Conservation (phyloP, 78 protist species). For the Pigoraptor vietnamica region DNA sequence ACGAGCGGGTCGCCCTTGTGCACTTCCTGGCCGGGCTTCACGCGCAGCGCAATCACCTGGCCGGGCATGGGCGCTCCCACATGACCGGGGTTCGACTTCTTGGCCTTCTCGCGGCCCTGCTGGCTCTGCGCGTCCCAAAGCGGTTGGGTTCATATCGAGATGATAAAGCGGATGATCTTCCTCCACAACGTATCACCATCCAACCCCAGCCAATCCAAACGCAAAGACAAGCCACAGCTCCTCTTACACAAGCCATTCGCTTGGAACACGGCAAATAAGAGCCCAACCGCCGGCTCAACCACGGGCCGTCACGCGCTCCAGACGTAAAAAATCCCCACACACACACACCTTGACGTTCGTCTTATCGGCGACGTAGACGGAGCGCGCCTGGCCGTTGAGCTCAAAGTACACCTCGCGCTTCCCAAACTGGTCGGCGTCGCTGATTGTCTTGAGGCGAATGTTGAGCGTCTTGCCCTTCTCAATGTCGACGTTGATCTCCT, state of each 20-base stretch:
- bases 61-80: slow-evolving; percentile 87
- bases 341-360: not conserved
- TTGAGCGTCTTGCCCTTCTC: slow-evolving; percentile 31
- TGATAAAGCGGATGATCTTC: not conserved
- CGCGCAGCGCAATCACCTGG: slow-evolving; percentile 30
- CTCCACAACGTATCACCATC: not conserved
- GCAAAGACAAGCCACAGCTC: too few relatives aligned
- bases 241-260: too few relatives aligned
- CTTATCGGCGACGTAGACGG: slow-evolving; percentile 28
- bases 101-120: not conserved
- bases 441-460: not conserved
- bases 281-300: too few relatives aligned
- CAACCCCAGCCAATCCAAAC: too few relatives aligned
- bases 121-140: not conserved
- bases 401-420: slow-evolving; percentile 51
- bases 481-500: slow-evolving; percentile 25
- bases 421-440: slow-evolving; percentile 18
- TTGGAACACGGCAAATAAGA: not conserved
- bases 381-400: slow-evolving; percentile 61
- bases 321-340: too few relatives aligned
- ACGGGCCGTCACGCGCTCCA: too few relatives aligned
- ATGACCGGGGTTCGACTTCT: too few relatives aligned
- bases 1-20: slow-evolving; percentile 48
- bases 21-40: slow-evolving; percentile 14
- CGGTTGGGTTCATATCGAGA: not conserved